Conservation (phyloP, 768 basidiomycete genomes). For the Ramaria sp. region DNA sequence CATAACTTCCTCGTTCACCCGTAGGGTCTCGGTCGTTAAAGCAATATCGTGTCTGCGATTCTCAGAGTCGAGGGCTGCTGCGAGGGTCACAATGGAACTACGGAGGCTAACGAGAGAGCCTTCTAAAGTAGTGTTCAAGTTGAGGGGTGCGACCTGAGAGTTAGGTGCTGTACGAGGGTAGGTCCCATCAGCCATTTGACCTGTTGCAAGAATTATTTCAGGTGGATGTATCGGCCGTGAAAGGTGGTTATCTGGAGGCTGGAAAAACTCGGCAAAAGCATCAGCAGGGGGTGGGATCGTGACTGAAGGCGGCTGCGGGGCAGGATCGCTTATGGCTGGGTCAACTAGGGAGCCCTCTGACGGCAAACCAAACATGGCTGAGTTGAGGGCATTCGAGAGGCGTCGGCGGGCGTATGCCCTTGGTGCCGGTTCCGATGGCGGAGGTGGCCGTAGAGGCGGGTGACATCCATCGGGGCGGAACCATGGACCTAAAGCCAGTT, state of each 20-base stretch:
- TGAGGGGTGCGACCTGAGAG: conserved; percentile 44
- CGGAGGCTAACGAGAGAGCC: conserved; percentile 48
- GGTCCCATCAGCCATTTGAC: neutral
- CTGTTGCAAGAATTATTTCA: neutral
- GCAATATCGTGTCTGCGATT: conserved; percentile 55
- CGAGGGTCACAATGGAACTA: conserved; percentile 48
- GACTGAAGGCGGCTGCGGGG: neutral
- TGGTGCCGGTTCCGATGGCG: neutral
- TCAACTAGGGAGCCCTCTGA: neutral
- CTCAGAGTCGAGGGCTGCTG: conserved; percentile 48
- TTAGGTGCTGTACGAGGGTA: conserved; percentile 13
- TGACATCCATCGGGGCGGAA: conserved; percentile 25
- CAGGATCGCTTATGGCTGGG: neutral
- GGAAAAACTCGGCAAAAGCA: conserved; percentile 9
- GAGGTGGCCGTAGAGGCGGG: neutral
- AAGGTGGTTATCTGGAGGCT: conserved; percentile 4
- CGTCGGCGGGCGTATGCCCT: conserved; percentile 1
- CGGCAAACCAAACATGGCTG: conserved; percentile 8
- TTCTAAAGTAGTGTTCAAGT: conserved; percentile 50
- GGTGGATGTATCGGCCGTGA: neutral
- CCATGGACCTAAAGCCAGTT: conserved; percentile 58
- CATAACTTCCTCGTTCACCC: conserved; percentile 64
- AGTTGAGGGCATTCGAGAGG: conserved; percentile 2
- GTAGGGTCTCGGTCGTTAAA: conserved; percentile 56
- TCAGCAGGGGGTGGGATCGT: conserved; percentile 1